phyloP scores from a whole-genome alignment of 225 moss, liverwort and hornwort genomes.

The Anthoceros angustus region DNA sequence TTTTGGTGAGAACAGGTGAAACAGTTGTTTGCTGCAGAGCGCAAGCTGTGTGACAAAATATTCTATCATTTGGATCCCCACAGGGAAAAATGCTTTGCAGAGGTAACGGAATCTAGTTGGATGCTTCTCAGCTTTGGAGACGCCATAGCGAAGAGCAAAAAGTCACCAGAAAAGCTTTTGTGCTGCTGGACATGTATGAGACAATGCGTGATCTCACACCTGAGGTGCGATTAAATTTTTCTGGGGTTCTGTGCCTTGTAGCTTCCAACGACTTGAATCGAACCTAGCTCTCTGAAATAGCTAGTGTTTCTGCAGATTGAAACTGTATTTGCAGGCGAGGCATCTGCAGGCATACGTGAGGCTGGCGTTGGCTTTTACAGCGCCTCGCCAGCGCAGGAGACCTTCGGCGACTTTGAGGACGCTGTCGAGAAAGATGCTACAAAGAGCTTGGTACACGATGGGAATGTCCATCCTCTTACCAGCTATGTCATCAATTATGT shows the following conservation, averaged over 20 bases:
- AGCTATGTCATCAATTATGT: conserved; percentile 90
- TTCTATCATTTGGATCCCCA: conserved; percentile 64
- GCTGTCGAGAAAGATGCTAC: conserved; percentile 70
- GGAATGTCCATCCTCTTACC: conserved; percentile 73
- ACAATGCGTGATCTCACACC: conserved; percentile 62
- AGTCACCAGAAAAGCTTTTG: conserved; percentile 58
- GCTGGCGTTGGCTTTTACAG: conserved; percentile 38
- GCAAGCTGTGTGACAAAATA: conserved; percentile 67
- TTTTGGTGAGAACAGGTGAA: conserved; percentile 38
- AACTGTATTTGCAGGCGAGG: conserved; percentile 43
- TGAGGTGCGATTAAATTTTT: conserved; percentile 24
- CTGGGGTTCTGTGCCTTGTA: neutral
- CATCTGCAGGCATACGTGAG: conserved; percentile 43
- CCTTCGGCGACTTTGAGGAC: conserved; percentile 64
- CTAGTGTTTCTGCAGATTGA: conserved; percentile 37
- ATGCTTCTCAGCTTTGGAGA: conserved; percentile 75
- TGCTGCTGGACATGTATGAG: conserved; percentile 74
- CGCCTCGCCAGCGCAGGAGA: conserved; percentile 49
- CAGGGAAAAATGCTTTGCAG: conserved; percentile 55
- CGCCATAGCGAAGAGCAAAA: conserved; percentile 61
- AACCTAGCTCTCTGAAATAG: neutral
- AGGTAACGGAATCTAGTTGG: conserved; percentile 62
- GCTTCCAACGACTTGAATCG: neutral
- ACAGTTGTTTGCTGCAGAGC: conserved; percentile 58
- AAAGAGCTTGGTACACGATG: conserved; percentile 67